Evolutionary conservation across 176 grass and related monocot species (phyloP).

Genomic region (Zoysia pacifica): DNA sequence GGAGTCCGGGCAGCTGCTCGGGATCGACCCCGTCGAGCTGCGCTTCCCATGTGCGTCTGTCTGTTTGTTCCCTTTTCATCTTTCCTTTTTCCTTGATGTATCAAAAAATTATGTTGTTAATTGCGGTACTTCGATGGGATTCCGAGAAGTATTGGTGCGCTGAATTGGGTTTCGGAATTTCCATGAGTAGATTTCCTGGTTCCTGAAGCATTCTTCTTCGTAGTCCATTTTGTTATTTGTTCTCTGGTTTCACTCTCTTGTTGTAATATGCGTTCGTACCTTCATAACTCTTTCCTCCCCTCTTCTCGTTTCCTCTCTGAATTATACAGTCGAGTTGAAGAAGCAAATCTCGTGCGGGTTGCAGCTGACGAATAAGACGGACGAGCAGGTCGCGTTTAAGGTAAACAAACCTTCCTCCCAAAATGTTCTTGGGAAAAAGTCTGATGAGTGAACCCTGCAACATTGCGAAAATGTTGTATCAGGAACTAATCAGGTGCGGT

Average conservation of each 20-base stretch:
- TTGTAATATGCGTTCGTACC: neutral
- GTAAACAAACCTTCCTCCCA: conserved; percentile 39
- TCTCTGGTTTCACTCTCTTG: neutral
- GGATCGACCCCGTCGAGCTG: conserved; percentile 74
- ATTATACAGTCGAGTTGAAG: conserved; percentile 67
- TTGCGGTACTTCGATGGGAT: neutral
- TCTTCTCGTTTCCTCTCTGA: neutral
- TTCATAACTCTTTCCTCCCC: neutral
- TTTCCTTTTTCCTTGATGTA: neutral
- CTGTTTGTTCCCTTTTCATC: neutral
- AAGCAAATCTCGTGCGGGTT: conserved; percentile 90
- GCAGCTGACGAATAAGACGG: conserved; percentile 76
- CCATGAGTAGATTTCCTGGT: neutral
- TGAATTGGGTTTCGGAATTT: neutral
- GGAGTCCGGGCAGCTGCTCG: conserved; percentile 56
- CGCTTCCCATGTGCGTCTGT: conserved; percentile 63
- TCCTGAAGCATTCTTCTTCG: neutral
- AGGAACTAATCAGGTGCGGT: neutral
- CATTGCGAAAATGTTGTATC: neutral
- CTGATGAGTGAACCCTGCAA: neutral
- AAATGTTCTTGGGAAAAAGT: neutral
- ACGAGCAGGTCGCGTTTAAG: conserved; percentile 77
- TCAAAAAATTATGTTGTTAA: neutral
- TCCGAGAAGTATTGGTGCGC: neutral
- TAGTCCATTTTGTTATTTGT: conserved; percentile 6